Evolutionary conservation across 306 rosid genomes (phyloP).

Genomic region (Dalbergia cochinchinensis): DNA sequence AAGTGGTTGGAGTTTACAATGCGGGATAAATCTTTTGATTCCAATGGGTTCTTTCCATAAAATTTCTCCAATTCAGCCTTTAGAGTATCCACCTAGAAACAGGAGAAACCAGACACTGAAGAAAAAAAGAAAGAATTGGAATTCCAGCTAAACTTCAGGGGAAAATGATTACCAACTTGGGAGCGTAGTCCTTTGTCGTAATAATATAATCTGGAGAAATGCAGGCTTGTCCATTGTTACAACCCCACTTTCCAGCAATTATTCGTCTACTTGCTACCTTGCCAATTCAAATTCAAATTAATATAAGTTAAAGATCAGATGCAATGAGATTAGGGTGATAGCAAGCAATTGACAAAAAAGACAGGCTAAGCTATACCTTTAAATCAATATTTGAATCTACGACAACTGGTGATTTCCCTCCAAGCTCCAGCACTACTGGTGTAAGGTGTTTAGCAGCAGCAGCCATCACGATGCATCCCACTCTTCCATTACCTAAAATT

Average conservation of each 20-base stretch:
- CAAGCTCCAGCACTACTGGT: slow-evolving; percentile 96
- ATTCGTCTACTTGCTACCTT: slow-evolving; percentile 87
- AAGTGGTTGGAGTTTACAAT: slow-evolving; percentile 87
- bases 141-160: slow-evolving; percentile 24
- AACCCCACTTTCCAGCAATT: slow-evolving; percentile 93
- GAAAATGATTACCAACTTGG: slow-evolving; percentile 74
- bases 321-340: slow-evolving; percentile 14
- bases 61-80: slow-evolving; percentile 78
- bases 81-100: slow-evolving; percentile 76
- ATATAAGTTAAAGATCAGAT: slow-evolving; percentile 23
- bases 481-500: slow-evolving; percentile 76
- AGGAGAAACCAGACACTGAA: slow-evolving; percentile 40
- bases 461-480: slow-evolving; percentile 90
- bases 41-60: slow-evolving; percentile 83
- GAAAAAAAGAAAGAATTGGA: slow-evolving; percentile 31
- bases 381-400: slow-evolving; percentile 83
- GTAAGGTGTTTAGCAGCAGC: slow-evolving; percentile 99
- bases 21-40: slow-evolving; percentile 91
- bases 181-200: slow-evolving; percentile 85
- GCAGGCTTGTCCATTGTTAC: slow-evolving; percentile 97
- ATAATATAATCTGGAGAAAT: slow-evolving; percentile 83
- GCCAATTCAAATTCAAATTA: slow-evolving; percentile 40
- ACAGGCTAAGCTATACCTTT: slow-evolving; percentile 53
- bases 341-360: slow-evolving; percentile 9
- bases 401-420: slow-evolving; percentile 92